Evolutionary conservation across 1,284 basidiomycete genomes (phyloP).

Genomic region (Cutaneotrichosporon cavernicola): DNA sequence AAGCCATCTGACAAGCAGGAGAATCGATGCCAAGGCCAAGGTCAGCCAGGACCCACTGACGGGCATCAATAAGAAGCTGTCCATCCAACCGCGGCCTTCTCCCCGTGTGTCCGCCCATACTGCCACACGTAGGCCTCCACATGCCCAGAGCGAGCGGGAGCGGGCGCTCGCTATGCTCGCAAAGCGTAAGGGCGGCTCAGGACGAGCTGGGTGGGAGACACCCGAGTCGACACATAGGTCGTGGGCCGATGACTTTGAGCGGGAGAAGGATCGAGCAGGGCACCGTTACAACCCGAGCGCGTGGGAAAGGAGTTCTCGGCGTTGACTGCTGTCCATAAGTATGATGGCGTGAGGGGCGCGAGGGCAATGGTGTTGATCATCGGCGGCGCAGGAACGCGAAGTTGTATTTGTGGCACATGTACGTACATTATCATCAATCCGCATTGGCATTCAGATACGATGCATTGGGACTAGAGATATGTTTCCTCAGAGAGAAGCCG

Average conservation of each 20-base stretch:
- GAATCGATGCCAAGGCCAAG: slow-evolving; percentile 48
- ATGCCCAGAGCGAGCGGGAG: slow-evolving; percentile 42
- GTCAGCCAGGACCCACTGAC: slow-evolving; percentile 47
- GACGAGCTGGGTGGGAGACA: slow-evolving; percentile 31
- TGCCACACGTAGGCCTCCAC: not conserved
- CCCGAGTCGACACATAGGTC: slow-evolving; percentile 20
- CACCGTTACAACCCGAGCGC: slow-evolving; percentile 24
- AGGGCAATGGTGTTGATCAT: not conserved
- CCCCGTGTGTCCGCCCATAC: not conserved
- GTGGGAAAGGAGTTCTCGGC: not conserved
- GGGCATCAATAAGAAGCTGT: slow-evolving; percentile 33
- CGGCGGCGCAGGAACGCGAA: too few species aligned
- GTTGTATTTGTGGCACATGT: not conserved
- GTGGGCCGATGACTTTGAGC: slow-evolving; percentile 44
- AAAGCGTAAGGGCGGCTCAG: slow-evolving; percentile 26
- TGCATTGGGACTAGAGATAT: not conserved
- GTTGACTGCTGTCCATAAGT: not conserved
- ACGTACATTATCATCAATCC: not conserved
- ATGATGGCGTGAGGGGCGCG: not conserved
- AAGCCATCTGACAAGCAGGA: slow-evolving; percentile 29
- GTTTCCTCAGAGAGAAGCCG: not conserved
- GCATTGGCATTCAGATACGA: not conserved
- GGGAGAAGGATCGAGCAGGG: slow-evolving; percentile 44
- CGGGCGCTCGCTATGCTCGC: slow-evolving; percentile 50
- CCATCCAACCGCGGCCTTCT: slow-evolving; percentile 1